Percentiles rank a stretch among this genome's conserved stretches.
Evolutionary conservation across 108 stramenopile species (phyloP).

Genomic region (Parmales sp.): DNA sequence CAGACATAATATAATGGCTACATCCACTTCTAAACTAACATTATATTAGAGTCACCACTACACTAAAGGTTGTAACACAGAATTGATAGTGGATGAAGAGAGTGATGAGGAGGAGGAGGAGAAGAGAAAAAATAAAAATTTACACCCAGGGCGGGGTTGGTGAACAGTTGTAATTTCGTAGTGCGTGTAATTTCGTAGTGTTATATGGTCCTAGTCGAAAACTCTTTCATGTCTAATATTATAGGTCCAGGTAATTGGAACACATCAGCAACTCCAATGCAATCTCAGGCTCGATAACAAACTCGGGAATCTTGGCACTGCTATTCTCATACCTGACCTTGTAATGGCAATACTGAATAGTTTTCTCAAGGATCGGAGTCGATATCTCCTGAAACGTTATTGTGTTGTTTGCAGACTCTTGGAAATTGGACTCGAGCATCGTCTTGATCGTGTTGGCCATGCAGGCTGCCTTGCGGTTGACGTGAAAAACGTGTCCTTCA

Average conservation of each 20-base stretch:
- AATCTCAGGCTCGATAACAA: constrained; percentile 47
- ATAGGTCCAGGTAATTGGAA: constrained; percentile 52
- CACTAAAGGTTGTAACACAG: too few species aligned
- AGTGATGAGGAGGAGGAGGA: too few species aligned
- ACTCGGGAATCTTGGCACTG: constrained; percentile 39
- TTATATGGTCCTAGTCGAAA: too few species aligned
- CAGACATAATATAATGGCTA: too few species aligned
- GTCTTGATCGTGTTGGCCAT: constrained; percentile 47
- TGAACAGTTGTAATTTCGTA: too few species aligned
- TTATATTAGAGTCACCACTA: too few species aligned
- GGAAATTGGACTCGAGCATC: constrained; percentile 36
- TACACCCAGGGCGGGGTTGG: too few species aligned
- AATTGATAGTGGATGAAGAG: too few species aligned
- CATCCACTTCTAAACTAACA: too few species aligned
- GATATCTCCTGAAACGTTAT: constrained; percentile 50
- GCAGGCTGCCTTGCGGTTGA: constrained; percentile 45
- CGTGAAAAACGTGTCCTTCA: constrained; percentile 51
- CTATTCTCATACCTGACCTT: constrained; percentile 39
- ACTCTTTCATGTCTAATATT: too few species aligned
- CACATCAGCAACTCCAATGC: constrained; percentile 52
- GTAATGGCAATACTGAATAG: constrained; percentile 42
- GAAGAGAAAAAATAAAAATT: too few species aligned
- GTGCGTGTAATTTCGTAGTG: too few species aligned
- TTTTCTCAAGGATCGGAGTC: constrained; percentile 45
- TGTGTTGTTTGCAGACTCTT: constrained; percentile 20